Percentiles rank a stretch among this genome's conserved stretches.
phyloP scores from a whole-genome alignment of 148 eudicot genomes.

The Hydrangea macrophylla region DNA sequence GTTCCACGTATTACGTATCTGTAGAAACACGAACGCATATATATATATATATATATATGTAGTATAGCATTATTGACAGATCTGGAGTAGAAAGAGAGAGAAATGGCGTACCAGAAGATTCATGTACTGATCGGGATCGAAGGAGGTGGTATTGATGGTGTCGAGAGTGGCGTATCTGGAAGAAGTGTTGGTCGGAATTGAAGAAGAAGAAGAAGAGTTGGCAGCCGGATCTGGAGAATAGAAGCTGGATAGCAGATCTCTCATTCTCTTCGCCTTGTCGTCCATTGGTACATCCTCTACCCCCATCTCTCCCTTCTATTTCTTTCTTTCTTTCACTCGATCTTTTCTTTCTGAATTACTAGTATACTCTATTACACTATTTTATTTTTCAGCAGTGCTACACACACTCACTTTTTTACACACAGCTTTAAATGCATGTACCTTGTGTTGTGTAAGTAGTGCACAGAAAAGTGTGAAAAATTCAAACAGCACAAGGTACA shows the following conservation, averaged over 20 bases:
- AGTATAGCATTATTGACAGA: slow-evolving; percentile 1
- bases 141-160: slow-evolving; percentile 80
- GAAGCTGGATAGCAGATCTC: slow-evolving; percentile 94
- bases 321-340: background rate
- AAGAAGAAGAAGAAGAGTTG: no score
- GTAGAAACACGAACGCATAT: background rate
- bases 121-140: slow-evolving; percentile 89
- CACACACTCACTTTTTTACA: no score
- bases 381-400: no score
- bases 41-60: background rate
- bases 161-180: slow-evolving; percentile 81
- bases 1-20: no score
- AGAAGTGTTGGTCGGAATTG: slow-evolving; percentile 41
- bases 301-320: slow-evolving; percentile 28
- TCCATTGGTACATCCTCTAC: slow-evolving; percentile 59
- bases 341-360: no score
- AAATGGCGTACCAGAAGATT: slow-evolving; percentile 63
- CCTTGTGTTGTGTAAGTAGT: no score
- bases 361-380: no score
- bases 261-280: slow-evolving; percentile 93
- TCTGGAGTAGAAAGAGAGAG: background rate
- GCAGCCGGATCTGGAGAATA: slow-evolving; percentile 87
- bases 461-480: no score
- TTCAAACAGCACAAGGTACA: no score
- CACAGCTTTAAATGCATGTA: no score